A percentile compares a stretch with the other conserved stretches of the same genome.
These are phyloP conservation scores for Hypoxylon intermedium DNA, from an alignment of 495 filamentous ascomycete species.

Conservation along the genomic window DNA sequence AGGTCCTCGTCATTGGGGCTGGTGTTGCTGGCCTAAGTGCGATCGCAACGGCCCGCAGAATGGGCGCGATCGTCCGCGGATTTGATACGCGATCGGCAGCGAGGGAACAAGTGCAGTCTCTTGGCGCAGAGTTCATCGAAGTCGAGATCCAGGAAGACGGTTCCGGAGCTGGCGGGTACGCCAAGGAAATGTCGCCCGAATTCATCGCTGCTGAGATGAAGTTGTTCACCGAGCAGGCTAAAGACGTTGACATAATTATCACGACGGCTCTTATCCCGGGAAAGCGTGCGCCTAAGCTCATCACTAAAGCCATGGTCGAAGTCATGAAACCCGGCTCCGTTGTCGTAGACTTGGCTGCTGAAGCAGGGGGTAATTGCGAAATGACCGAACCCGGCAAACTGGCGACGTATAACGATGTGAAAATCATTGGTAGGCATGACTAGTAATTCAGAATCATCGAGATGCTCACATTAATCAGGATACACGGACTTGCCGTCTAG, in stretches of 20 bases:
- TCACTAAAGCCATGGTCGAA: constrained; percentile 77
- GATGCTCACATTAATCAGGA: constrained; percentile 49
- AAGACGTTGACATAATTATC: constrained; percentile 86
- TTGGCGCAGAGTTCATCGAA: constrained; percentile 84
- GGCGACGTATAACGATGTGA: constrained; percentile 73
- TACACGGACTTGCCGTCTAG: constrained; percentile 84
- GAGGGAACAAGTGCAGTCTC: constrained; percentile 82
- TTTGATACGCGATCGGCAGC: constrained; percentile 82
- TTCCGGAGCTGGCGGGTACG: constrained; percentile 80
- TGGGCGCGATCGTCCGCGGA: constrained; percentile 84
- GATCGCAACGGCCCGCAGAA: constrained; percentile 77
- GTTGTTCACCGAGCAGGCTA: constrained; percentile 79
- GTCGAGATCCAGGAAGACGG: constrained; percentile 85
- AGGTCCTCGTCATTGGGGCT: constrained; percentile 82
- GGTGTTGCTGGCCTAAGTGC: constrained; percentile 83
- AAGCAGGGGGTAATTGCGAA: constrained; percentile 83
- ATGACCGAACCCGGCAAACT: constrained; percentile 73
- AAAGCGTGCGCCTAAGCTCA: constrained; percentile 74
- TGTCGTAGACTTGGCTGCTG: constrained; percentile 80
- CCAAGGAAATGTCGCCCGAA: constrained; percentile 87
- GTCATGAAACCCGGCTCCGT: constrained; percentile 84
- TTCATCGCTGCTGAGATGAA: constrained; percentile 90
- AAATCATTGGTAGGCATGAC: constrained; percentile 69
- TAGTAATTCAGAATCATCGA: background rate
- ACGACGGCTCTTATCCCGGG: constrained; percentile 85